phyloP scores from a whole-genome alignment of 306 rosid genomes.

The Mimosa pudica region DNA sequence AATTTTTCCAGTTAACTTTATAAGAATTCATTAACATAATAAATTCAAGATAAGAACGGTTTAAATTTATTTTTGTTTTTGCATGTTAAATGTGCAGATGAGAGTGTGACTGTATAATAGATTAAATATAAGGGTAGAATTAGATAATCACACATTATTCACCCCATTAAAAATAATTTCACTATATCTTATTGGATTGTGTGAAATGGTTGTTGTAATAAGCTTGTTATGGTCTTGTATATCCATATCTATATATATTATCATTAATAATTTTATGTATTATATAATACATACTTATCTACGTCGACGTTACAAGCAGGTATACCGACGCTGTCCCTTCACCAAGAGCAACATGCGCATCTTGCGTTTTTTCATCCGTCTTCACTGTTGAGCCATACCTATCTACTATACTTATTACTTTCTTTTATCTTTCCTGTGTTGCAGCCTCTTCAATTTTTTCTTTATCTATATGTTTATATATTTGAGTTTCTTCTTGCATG shows the following conservation, averaged over 20 bases:
- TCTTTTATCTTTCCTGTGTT: background rate
- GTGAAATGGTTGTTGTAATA: too few species aligned
- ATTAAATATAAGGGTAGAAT: too few species aligned
- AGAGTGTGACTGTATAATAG: too few species aligned
- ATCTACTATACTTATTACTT: background rate
- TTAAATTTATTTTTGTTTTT: too few species aligned
- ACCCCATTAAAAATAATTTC: too few species aligned
- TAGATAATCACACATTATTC: too few species aligned
- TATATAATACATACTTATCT: background rate
- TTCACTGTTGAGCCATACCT: background rate
- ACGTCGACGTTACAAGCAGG: slow-evolving; percentile 31
- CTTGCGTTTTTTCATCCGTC: background rate
- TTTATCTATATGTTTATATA: background rate
- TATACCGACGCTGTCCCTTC: slow-evolving; percentile 25
- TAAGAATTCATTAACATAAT: too few species aligned
- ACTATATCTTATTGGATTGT: too few species aligned
- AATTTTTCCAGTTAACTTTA: too few species aligned
- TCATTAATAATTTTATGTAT: background rate
- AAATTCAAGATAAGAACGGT: too few species aligned
- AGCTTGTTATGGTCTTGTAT: background rate
- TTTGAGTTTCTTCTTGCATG: background rate
- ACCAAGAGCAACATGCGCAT: slow-evolving; percentile 8
- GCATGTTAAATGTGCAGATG: too few species aligned
- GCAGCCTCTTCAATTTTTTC: background rate
- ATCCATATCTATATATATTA: background rate